phyloP scores from a whole-genome alignment of 768 basidiomycete species.

The Pleurotus ostreatus region DNA sequence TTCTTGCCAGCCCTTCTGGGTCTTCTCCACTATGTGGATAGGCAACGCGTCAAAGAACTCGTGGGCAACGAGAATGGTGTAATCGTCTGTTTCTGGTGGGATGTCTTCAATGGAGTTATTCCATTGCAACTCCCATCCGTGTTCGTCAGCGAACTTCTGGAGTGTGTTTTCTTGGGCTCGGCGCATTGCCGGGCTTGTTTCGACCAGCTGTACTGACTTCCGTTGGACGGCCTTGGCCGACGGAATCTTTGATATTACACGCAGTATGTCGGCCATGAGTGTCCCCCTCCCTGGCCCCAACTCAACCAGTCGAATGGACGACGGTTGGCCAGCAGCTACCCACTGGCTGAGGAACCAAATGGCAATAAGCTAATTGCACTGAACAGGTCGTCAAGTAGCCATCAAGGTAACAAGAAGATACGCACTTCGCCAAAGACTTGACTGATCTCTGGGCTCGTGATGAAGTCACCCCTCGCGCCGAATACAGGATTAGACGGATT shows the following conservation, averaged over 20 bases:
- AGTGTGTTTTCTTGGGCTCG: conserved; percentile 58
- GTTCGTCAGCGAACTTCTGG: conserved; percentile 18
- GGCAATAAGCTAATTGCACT: conserved; percentile 63
- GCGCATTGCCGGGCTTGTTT: conserved; percentile 71
- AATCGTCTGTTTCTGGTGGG: conserved; percentile 40
- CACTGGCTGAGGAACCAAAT: conserved; percentile 86
- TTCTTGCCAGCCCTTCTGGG: conserved; percentile 79
- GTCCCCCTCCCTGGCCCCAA: conserved; percentile 94
- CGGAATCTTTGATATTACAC: conserved; percentile 39
- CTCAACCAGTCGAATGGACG: conserved; percentile 71
- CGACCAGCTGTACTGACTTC: conserved; percentile 68
- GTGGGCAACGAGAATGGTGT: conserved; percentile 88
- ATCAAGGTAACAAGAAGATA: conserved; percentile 10
- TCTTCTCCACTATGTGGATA: conserved; percentile 85
- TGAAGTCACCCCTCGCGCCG: conserved; percentile 87
- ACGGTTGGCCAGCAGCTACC: conserved; percentile 44
- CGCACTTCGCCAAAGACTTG: conserved; percentile 95
- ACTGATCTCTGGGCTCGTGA: conserved; percentile 94
- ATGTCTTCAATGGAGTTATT: conserved; percentile 72
- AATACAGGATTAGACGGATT: conserved; percentile 71
- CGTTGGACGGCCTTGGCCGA: conserved; percentile 29
- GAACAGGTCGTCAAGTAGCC: conserved; percentile 9
- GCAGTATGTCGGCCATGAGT: conserved; percentile 82
- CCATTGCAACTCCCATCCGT: conserved; percentile 55
- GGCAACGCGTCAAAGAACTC: conserved; percentile 98